These are phyloP conservation scores for Inga laurina DNA, from an alignment of 306 rosid genomes.

Conservation along the genomic window DNA sequence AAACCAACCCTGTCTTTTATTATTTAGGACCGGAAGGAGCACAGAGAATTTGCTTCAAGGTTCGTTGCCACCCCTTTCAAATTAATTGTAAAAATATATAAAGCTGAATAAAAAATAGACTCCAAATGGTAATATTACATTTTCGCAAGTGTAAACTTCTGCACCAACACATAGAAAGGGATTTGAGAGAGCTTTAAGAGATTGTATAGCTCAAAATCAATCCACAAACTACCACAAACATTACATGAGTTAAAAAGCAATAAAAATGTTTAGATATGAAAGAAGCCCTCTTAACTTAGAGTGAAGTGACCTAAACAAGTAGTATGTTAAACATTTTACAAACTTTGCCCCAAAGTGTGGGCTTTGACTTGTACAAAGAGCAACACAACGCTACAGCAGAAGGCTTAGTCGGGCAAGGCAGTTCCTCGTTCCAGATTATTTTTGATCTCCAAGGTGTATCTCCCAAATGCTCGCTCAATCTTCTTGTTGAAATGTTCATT, in stretches of 20 bases:
- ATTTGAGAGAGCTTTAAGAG: background rate
- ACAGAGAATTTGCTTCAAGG: background rate
- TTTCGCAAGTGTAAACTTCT: background rate
- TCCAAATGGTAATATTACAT: background rate
- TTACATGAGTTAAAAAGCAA: background rate
- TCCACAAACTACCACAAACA: background rate
- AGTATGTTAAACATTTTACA: background rate
- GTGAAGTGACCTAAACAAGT: background rate
- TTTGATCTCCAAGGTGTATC: slow-evolving; percentile 94
- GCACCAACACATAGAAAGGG: background rate
- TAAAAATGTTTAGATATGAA: background rate
- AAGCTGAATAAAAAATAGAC: background rate
- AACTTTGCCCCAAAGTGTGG: background rate
- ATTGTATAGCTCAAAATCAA: background rate
- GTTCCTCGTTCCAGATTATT: slow-evolving; percentile 99
- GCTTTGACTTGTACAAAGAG: background rate
- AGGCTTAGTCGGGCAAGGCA: slow-evolving; percentile 82
- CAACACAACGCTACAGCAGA: slow-evolving; percentile 19
- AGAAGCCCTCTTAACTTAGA: background rate
- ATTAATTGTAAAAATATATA: background rate
- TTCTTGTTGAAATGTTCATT: slow-evolving; percentile 98
- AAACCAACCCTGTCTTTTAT: too few relatives aligned
- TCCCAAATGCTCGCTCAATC: slow-evolving; percentile 98
- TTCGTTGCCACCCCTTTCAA: background rate
- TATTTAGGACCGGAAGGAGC: too few relatives aligned